Base-by-base conservation (phyloP, 176 grass and related monocot species). In the Leersia perrieri region DNA sequence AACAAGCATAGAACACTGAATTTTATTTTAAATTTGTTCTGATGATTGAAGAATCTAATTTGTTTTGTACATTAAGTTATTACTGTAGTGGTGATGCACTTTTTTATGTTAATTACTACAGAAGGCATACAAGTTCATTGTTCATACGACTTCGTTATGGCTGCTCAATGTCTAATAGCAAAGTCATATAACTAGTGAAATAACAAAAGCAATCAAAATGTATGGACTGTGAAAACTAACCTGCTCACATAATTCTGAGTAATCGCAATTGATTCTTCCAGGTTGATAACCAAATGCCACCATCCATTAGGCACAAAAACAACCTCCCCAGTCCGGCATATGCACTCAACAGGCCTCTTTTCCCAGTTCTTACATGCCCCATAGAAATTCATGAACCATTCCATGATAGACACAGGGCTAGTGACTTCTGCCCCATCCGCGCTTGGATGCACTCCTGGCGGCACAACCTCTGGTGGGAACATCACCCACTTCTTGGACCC, bases 351-450 rank as follows among this genome's bases (percentile, higher is more conserved):
- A 1, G 90, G 90, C 67, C 86, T 99, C 87, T 84, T 95, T 64
- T 93, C 86, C 96, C 90, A 93, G 2, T 80, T 78, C 73, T 75
- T 91, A 72, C 96, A 99, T 9, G 86, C 81, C 7, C 62, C 84
- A 38, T 95, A 95, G 74, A 99, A 99, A 79, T 99, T 95, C 96
- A 99, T 99, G 79, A 99, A 99, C 92, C 96, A 99, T 60, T 99
- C 96, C 90, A 99, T 99, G 75, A 95, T 93, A 57, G 92, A 93
- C 14, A 95, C 92, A n/a, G 96, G 90, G 35, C 90, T 91, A 12
- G 96, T 94, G 65, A 99, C 92, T 75, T 99, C 90, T 62, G 96
- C 90, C 5, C 96, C 96, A 39, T 99, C 90, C 0, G 82, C 67
- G 7, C 96, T 95, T 2, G 92, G 88, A 72, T 95, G 90, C 11